Evolutionary conservation across 225 moss, liverwort and hornwort genomes (phyloP), one percentile per base, ranked within the genome.

Genomic region (Marchantia paleacea): DNA sequence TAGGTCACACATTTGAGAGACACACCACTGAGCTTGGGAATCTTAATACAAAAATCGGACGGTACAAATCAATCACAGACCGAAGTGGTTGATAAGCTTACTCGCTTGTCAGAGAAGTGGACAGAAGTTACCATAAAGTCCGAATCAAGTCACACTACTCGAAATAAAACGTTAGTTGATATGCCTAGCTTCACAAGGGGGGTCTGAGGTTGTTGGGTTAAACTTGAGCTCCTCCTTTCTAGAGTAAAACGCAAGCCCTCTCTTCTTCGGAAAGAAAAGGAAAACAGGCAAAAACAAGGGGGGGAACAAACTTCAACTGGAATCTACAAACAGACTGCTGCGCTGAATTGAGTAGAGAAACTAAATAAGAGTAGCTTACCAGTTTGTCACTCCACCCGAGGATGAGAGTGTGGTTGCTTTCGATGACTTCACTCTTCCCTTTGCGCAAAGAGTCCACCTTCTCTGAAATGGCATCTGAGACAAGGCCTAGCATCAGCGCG

Each of bases 331-430:
- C n/a, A 8, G 28, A 66, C 25, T 26, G n/a, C 2, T 66, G 24
- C n/a, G n/a, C n/a, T n/a, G n/a, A n/a, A n/a, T n/a, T 24, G 11
- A 66, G 65, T 66, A 15, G 67, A 11, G 29, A 12, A 47, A 47
- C 69, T 69, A 28, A 70, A 48, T 48, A 15, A 18, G 16, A 47
- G 71, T 50, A 70, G 30, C 57, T 68, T 81, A 89, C 89, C 39
- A 93, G 80, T 58, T 95, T 93, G 79, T 90, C 91, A 69, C 91
- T 95, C 93, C 93, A 93, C 3, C 93, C 92, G 20, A 93, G 90
- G 80, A 95, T 89, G 52, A 91, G 85, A 22, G 91, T 93, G 54
- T 89, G 89, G 78, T 92, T 85, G 49, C 81, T 85, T 82, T 89
- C 89, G 49, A 89, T 87, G 19, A 89, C 89, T 85, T 89, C 89